A percentile compares a stretch with the other conserved stretches of the same genome.
phyloP scores from a whole-genome alignment of 768 basidiomycete genomes.

The Hortiboletus flavorubellus region DNA sequence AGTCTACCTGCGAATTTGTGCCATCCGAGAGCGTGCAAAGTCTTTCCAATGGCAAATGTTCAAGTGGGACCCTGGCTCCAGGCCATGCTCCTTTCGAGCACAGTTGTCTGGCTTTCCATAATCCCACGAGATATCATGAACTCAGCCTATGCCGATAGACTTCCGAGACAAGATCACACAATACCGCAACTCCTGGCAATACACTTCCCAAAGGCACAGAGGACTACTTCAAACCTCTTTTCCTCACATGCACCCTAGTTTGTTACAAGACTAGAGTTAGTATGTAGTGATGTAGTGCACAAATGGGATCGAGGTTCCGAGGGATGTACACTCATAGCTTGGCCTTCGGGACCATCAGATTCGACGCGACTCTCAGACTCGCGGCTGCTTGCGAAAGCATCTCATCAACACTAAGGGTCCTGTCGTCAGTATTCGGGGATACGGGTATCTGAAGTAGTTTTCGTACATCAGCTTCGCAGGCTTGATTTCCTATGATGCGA shows the following conservation, averaged over 20 bases:
- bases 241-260: not conserved
- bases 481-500: slow-evolving; percentile 58
- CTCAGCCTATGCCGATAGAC: too few relatives aligned
- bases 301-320: too few relatives aligned
- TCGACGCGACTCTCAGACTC: slow-evolving; percentile 46
- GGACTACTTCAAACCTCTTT: not conserved
- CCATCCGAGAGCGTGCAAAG: too few relatives aligned
- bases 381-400: slow-evolving; percentile 68
- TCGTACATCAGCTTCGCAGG: slow-evolving; percentile 81
- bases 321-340: slow-evolving; percentile 39
- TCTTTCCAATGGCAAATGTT: too few relatives aligned
- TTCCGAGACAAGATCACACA: too few relatives aligned
- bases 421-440: slow-evolving; percentile 8
- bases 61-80: too few relatives aligned
- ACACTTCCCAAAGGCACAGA: too few relatives aligned
- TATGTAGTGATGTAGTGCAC: not conserved
- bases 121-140: too few relatives aligned
- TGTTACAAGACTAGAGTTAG: not conserved
- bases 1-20: too few relatives aligned
- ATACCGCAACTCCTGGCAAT: too few relatives aligned
- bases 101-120: too few relatives aligned
- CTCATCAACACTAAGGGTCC: slow-evolving; percentile 64
- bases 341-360: slow-evolving; percentile 41
- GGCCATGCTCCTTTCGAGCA: too few relatives aligned
- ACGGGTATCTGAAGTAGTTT: not conserved